Evolutionary conservation across 495 filamentous ascomycete species (phyloP), one percentile per base, ranked within the genome.

Genomic region (Penicillium simplicissimum): DNA sequence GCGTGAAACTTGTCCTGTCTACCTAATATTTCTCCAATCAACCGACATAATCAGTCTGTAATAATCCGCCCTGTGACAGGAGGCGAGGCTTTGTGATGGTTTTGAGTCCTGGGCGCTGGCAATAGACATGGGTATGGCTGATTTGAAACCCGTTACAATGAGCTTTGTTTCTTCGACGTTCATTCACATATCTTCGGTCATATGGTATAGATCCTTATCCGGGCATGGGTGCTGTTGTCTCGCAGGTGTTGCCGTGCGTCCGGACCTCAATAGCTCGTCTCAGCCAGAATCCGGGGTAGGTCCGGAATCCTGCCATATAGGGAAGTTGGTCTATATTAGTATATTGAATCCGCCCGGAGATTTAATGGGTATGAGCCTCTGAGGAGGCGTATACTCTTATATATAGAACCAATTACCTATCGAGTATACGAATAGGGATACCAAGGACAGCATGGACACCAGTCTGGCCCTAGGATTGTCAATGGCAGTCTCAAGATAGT

Each of bases 21-120:
- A 71, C 67, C 62, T 72, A 70, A 67, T 69, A 70, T 60, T 60
- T 61, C 52, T 59, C 53, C 67, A 72, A 72, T 72, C 60, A 66
- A 73, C 67, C 60, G 65, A 71, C 69, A 62, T 67, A 69, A 53
- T 68, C 67, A 61, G 68, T 71, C 66, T 67, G 61, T 56, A 68
- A 62, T 58, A 11, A 40, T 49, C 58, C 54, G 43, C 63, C 56
- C 52, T 55, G 19, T 15, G 42, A 7, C 57, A 21, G 53, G 15
- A 14, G 56, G 40, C 21, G 38, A 23, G 54, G 45, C 28, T 23
- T 38, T 60, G 11, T 40, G 55, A 51, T 31, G 25, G 23, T 21
- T 58, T 57, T n/a, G n/a, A n/a, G n/a, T 54, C 10, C 31, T 28
- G 53, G 45, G 54, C 47, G 43, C 37, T 36, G 58, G 38, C 28